A percentile compares a stretch with the other conserved stretches of the same genome.
These are phyloP conservation scores for Nitzschia inconspicua DNA, from an alignment of 108 stramenopile genomes.

Conservation along the genomic window DNA sequence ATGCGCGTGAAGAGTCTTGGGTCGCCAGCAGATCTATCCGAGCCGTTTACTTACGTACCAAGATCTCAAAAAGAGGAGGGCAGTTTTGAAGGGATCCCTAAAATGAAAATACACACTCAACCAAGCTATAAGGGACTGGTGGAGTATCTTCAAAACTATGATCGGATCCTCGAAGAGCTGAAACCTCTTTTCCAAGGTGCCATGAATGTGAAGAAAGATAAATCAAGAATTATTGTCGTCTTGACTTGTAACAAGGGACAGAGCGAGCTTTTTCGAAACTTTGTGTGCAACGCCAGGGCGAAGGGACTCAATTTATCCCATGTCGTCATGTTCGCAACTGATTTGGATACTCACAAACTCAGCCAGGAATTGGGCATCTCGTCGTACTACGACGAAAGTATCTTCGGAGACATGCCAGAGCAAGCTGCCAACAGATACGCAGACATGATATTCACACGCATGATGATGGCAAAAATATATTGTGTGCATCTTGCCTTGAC, in stretches of 20 bases:
- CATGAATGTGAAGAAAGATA: slow-evolving; percentile 19
- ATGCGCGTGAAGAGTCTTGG: no score
- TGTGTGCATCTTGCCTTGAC: slow-evolving; percentile 52
- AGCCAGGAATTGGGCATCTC: slow-evolving; percentile 37
- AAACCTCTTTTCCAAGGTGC: slow-evolving; percentile 32
- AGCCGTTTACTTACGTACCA: neutral
- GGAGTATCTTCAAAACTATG: slow-evolving; percentile 41
- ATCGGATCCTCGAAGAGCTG: slow-evolving; percentile 27
- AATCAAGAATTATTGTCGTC: slow-evolving; percentile 49
- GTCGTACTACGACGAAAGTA: slow-evolving; percentile 48
- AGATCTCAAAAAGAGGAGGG: neutral
- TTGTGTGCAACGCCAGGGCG: slow-evolving; percentile 50
- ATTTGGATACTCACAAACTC: neutral
- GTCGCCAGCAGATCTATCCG: neutral
- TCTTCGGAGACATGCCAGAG: slow-evolving; percentile 38
- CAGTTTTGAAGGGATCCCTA: neutral
- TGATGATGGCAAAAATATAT: slow-evolving; percentile 66
- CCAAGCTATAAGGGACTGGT: slow-evolving; percentile 35
- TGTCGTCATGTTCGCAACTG: slow-evolving; percentile 58
- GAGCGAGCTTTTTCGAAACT: slow-evolving; percentile 53
- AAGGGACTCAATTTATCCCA: slow-evolving; percentile 20
- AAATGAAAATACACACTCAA: slow-evolving; percentile 13
- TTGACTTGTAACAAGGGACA: slow-evolving; percentile 64
- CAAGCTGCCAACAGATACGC: slow-evolving; percentile 47
- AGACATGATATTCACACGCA: slow-evolving; percentile 48